A percentile compares a stretch with the other conserved stretches of the same genome.
phyloP scores from a whole-genome alignment of 768 basidiomycete species.

The Leccinum barrowsii region DNA sequence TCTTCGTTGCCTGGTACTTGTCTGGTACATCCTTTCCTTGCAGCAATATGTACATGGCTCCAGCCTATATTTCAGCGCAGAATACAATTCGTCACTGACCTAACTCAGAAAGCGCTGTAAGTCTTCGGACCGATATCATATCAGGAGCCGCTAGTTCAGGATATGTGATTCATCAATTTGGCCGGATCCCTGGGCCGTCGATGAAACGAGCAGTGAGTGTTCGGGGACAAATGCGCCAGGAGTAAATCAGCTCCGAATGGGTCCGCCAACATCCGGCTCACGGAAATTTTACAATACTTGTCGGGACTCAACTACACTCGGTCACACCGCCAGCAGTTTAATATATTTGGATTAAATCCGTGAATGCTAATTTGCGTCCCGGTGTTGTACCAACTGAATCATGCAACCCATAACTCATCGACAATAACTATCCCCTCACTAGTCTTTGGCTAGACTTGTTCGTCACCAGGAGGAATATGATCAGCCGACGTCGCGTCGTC shows the following conservation, averaged over 20 bases:
- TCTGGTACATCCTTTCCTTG: constrained; percentile 53
- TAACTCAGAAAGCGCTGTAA: constrained; percentile 85
- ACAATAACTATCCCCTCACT: not conserved
- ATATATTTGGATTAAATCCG: not conserved
- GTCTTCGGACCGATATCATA: constrained; percentile 82
- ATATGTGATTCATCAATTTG: constrained; percentile 15
- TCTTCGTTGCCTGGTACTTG: constrained; percentile 42
- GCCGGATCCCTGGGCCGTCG: constrained; percentile 38
- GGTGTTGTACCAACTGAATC: not conserved
- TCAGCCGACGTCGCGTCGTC: not conserved
- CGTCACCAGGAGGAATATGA: constrained; percentile 52
- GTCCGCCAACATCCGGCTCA: too few relatives aligned
- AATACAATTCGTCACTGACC: not conserved
- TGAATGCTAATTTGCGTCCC: not conserved
- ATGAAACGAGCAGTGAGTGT: constrained; percentile 51
- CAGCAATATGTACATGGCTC: constrained; percentile 43
- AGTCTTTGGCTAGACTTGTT: not conserved
- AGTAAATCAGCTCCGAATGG: constrained; percentile 35
- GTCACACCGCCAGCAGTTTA: not conserved
- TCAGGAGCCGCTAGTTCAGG: constrained; percentile 91
- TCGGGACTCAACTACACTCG: not conserved
- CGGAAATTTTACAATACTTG: not conserved
- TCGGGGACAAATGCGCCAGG: constrained; percentile 93
- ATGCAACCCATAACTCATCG: not conserved
- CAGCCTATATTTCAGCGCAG: constrained; percentile 9